A percentile compares a stretch with the other conserved stretches of the same genome.
Conservation (phyloP, 2,329 filamentous ascomycete genomes). For the Stachybotrys elegans region DNA sequence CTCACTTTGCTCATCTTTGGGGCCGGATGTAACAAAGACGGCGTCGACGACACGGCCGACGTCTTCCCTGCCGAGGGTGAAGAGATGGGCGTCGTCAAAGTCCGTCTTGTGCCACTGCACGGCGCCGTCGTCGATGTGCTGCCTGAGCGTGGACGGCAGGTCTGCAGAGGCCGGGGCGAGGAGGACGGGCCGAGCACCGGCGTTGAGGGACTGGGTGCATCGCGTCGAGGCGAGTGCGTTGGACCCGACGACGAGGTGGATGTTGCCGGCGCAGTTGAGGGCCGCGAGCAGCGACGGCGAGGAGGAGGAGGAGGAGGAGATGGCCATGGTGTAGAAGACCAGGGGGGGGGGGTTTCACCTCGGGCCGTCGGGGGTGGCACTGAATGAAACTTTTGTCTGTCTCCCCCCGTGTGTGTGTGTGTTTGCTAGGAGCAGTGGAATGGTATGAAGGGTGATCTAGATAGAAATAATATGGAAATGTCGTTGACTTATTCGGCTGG, state of each 20-base stretch:
- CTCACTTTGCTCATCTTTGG: conserved; percentile 38
- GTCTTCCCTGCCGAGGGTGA: conserved; percentile 72
- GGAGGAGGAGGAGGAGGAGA: conserved; percentile 10
- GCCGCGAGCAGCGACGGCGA: conserved; percentile 61
- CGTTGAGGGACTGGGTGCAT: conserved; percentile 72
- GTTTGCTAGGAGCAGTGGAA: too few relatives aligned
- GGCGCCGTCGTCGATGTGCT: conserved; percentile 60
- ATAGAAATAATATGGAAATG: too few relatives aligned
- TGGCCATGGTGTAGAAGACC: conserved; percentile 1
- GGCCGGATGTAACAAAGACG: conserved; percentile 74
- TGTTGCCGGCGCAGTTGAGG: conserved; percentile 61
- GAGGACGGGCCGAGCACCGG: conserved; percentile 76
- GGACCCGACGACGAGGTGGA: conserved; percentile 82
- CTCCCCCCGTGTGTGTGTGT: too few relatives aligned
- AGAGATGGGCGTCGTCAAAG: conserved; percentile 69
- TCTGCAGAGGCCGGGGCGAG: conserved; percentile 64
- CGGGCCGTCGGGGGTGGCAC: too few relatives aligned
- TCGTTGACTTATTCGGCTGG: too few relatives aligned
- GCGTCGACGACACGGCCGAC: conserved; percentile 78
- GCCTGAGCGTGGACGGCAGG: conserved; percentile 53
- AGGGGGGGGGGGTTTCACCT: background rate
- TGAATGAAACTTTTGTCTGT: too few relatives aligned
- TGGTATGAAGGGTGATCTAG: too few relatives aligned
- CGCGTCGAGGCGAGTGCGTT: conserved; percentile 84
- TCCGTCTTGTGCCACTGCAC: conserved; percentile 60